Base-by-base conservation (phyloP, 179 eudicot species). In the Corrigiola litoralis region DNA sequence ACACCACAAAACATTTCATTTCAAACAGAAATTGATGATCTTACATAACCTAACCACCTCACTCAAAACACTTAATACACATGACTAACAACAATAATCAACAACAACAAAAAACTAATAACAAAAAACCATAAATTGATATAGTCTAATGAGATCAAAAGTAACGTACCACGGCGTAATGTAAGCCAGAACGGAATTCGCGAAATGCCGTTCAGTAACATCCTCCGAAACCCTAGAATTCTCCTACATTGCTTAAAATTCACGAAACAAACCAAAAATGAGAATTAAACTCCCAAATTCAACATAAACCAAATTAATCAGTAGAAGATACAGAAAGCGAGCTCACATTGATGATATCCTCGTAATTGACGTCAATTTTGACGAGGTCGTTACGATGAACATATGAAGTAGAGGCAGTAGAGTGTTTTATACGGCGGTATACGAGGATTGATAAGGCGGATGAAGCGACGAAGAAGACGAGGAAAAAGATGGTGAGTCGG, bases 151-250 rank as follows among this genome's bases (percentile, higher is more conserved):
- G n/a, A n/a, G n/a, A n/a, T n/a, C n/a, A 61, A 1, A 55, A 55
- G 49, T 60, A 4, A 57, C 74, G 32, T 77, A 92, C 98, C 98
- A 92, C 54, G 98, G 98, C 61, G 98, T 92, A 74, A 90, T 74
- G 70, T 92, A 92, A 46, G 95, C 97, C 63, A 90, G 77, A 12
- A 92, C 95, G 6, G 87, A 84, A 72, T 87, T 77, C 16, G 52
- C 33, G 49, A 87, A 92, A 76, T 79, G 75, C 67, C 88, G 84
- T 10, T 14, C 67, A 53, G 77, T 75, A 37, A 55, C 60, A 73
- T 87, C 83, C 27, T 81, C 87, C 24, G 81, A 77, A 32, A 85
- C 84, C 84, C 79, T 87, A 62, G 73, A 61, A 75, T 85, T 66
- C 77, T 84, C 97, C 98, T 92, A 80, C 71, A 83, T 67, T 72